phyloP scores from a whole-genome alignment of 345 rosid genomes.

The Stellera chamaejasme region DNA sequence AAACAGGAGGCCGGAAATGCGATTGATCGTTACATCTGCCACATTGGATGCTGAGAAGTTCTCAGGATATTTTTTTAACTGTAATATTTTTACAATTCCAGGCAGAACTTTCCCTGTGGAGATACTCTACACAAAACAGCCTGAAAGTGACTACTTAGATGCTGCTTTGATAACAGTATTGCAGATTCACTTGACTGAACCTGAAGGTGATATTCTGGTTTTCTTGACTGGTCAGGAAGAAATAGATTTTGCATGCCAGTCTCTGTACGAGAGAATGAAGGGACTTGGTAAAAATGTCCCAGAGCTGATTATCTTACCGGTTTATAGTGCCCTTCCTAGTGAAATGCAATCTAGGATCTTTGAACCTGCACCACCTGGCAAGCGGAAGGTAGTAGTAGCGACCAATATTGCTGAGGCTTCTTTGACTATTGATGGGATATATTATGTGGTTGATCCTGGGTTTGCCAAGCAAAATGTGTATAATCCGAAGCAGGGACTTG shows the following conservation, averaged over 20 bases:
- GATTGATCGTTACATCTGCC: constrained; percentile 61
- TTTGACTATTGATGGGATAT: constrained; percentile 61
- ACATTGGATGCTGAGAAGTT: constrained; percentile 68
- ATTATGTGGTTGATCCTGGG: constrained; percentile 66
- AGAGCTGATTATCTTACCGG: constrained; percentile 60
- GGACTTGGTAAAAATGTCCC: constrained; percentile 63
- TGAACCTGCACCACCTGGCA: constrained; percentile 61
- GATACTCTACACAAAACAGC: constrained; percentile 59
- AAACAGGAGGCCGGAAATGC: constrained; percentile 52
- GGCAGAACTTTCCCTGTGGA: constrained; percentile 72
- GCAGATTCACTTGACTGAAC: constrained; percentile 68
- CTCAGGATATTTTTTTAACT: constrained; percentile 60
- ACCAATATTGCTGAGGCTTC: constrained; percentile 76
- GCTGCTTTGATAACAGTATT: constrained; percentile 58
- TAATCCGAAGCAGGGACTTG: constrained; percentile 63
- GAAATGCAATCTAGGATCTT: constrained; percentile 76
- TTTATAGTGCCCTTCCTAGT: constrained; percentile 72
- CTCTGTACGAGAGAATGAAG: constrained; percentile 58
- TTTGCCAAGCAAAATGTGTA: constrained; percentile 67
- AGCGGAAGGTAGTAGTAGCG: constrained; percentile 72
- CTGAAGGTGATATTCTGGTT: constrained; percentile 62
- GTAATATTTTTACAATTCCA: constrained; percentile 64
- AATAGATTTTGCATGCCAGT: constrained; percentile 63
- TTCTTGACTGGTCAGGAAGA: constrained; percentile 77
- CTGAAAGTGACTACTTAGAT: constrained; percentile 65